These are phyloP conservation scores for Actinomortierella wolfii DNA, from an alignment of 371 early-diverging fungal species.

Conservation along the genomic window DNA sequence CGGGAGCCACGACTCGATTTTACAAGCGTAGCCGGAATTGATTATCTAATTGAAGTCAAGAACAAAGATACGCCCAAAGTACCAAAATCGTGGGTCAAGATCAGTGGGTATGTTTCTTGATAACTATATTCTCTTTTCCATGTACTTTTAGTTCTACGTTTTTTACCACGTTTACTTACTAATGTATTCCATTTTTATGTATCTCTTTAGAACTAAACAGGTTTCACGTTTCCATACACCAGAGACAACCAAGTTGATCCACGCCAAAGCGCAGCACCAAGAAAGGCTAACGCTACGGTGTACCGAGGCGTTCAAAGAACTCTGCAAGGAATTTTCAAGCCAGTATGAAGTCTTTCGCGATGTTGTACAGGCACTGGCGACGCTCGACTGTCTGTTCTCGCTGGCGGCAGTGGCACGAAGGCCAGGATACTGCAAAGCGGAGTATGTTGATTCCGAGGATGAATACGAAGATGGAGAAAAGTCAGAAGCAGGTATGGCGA, in stretches of 20 bases:
- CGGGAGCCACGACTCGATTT: slow-evolving; percentile 55
- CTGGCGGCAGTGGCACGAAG: slow-evolving; percentile 66
- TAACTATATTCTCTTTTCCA: too few relatives aligned
- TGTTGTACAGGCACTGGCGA: slow-evolving; percentile 64
- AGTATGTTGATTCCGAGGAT: slow-evolving; percentile 49
- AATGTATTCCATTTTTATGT: too few relatives aligned
- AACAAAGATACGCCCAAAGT: slow-evolving; percentile 54
- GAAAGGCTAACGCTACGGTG: slow-evolving; percentile 69
- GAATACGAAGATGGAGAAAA: slow-evolving; percentile 53
- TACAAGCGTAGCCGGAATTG: slow-evolving; percentile 61
- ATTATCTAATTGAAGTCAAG: slow-evolving; percentile 75
- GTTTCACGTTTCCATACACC: slow-evolving; percentile 86
- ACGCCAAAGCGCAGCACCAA: slow-evolving; percentile 71
- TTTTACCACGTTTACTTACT: too few relatives aligned
- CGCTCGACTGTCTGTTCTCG: slow-evolving; percentile 79
- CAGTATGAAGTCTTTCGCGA: slow-evolving; percentile 69
- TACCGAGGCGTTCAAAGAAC: slow-evolving; percentile 62
- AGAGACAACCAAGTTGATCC: slow-evolving; percentile 62
- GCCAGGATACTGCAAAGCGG: slow-evolving; percentile 76
- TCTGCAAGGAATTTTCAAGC: slow-evolving; percentile 61
- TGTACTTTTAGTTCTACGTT: too few relatives aligned
- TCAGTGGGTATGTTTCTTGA: slow-evolving; percentile 53
- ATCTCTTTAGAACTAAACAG: slow-evolving; percentile 63
- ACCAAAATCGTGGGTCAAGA: slow-evolving; percentile 78
- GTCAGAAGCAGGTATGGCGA: slow-evolving; percentile 70